These are phyloP conservation scores for Fusarium praegraminearum DNA, from an alignment of 2,329 filamentous ascomycete species.

Conservation along the genomic window DNA sequence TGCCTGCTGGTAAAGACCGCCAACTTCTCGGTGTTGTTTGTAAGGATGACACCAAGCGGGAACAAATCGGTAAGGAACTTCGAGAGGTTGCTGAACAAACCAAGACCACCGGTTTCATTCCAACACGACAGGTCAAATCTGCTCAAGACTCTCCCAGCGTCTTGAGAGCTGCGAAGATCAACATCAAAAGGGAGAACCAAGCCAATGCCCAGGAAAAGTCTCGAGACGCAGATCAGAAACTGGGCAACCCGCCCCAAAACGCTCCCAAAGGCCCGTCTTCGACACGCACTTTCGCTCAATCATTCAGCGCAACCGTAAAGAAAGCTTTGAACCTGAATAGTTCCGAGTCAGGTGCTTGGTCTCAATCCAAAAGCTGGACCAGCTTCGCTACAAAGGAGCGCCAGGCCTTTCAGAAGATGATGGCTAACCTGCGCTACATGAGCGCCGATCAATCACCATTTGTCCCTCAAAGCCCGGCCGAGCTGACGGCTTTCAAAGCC, in stretches of 20 bases:
- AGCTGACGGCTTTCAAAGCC: conserved; percentile 52
- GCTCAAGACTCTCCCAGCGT: conserved; percentile 6
- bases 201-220: neutral
- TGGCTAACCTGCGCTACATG: conserved; percentile 53
- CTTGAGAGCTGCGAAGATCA: conserved; percentile 5
- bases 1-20: conserved; percentile 28
- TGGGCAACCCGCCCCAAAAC: conserved; percentile 10
- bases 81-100: conserved; percentile 14
- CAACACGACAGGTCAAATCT: conserved; percentile 32
- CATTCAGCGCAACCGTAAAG: conserved; percentile 22
- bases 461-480: conserved; percentile 52
- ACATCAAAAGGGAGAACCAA: neutral
- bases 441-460: conserved; percentile 54
- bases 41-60: conserved; percentile 2
- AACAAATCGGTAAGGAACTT: conserved; percentile 21
- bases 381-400: conserved; percentile 52
- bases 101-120: conserved; percentile 32
- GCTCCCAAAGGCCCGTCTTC: conserved; percentile 29
- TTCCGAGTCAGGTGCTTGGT: conserved; percentile 50
- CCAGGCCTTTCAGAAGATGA: conserved; percentile 53
- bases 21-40: conserved; percentile 12
- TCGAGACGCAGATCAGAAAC: neutral
- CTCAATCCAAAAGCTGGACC: conserved; percentile 57
- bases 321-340: neutral
- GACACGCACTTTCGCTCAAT: conserved; percentile 12